Conservation (phyloP, 805 yeast genomes). For the Tetrapisispora fleetii region DNA sequence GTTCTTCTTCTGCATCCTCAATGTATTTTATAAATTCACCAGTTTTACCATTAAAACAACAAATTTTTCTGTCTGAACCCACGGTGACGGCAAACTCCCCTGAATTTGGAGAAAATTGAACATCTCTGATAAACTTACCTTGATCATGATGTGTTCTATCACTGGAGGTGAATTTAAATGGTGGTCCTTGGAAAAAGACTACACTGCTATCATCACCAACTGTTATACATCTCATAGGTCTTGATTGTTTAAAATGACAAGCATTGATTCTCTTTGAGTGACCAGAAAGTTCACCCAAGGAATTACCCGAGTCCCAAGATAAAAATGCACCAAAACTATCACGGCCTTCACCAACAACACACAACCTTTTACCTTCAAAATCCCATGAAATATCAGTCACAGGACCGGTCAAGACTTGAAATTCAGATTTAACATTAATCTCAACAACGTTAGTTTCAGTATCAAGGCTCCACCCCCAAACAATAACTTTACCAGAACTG, state of each 20-base stretch:
- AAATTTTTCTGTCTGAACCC: slow-evolving; percentile 74
- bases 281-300: slow-evolving; percentile 94
- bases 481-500: slow-evolving; percentile 75
- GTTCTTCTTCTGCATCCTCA: slow-evolving; percentile 33
- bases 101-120: slow-evolving; percentile 61
- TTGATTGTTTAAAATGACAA: slow-evolving; percentile 68
- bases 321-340: slow-evolving; percentile 89
- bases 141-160: slow-evolving; percentile 59
- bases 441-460: slow-evolving; percentile 38
- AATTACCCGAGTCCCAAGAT: slow-evolving; percentile 89
- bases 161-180: slow-evolving; percentile 74
- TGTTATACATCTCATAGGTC: slow-evolving; percentile 91
- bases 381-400: slow-evolving; percentile 88
- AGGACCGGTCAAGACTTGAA: slow-evolving; percentile 67
- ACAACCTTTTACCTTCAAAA: slow-evolving; percentile 70
- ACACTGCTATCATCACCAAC: slow-evolving; percentile 82
- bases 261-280: slow-evolving; percentile 79
- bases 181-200: slow-evolving; percentile 86
- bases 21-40: slow-evolving; percentile 60
- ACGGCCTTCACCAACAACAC: slow-evolving; percentile 92
- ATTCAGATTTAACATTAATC: slow-evolving; percentile 63
- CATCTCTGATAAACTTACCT: slow-evolving; percentile 67
- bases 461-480: slow-evolving; percentile 54
- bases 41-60: slow-evolving; percentile 74
- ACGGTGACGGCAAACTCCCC: slow-evolving; percentile 66